These are phyloP conservation scores for Vigna angularis DNA, from an alignment of 306 rosid genomes.

Conservation along the genomic window DNA sequence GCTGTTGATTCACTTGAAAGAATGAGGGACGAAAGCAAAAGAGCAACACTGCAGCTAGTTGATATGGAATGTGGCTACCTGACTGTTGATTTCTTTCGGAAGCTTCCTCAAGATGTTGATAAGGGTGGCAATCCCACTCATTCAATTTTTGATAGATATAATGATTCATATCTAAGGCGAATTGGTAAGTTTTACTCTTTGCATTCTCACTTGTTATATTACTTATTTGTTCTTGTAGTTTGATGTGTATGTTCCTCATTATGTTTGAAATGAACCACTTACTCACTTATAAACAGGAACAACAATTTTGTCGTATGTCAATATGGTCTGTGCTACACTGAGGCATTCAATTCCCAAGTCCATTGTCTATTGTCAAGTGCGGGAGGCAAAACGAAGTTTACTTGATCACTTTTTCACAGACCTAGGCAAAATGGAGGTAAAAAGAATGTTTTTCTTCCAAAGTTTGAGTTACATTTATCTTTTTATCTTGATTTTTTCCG, in stretches of 20 bases:
- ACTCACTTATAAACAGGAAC: constrained; percentile 61
- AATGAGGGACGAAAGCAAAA: constrained; percentile 95
- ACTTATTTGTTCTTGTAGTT: constrained; percentile 35
- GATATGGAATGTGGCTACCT: constrained; percentile 94
- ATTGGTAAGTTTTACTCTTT: constrained; percentile 60
- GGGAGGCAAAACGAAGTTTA: constrained; percentile 89
- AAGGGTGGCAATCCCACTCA: constrained; percentile 99
- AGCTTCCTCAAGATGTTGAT: constrained; percentile 94
- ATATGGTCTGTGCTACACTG: constrained; percentile 81
- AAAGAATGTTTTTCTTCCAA: neutral
- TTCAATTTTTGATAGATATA: constrained; percentile 93
- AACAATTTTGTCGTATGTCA: constrained; percentile 85
- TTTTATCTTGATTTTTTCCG: neutral
- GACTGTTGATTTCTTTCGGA: constrained; percentile 93
- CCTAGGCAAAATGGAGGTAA: constrained; percentile 86
- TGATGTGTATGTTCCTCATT: neutral
- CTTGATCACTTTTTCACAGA: constrained; percentile 89
- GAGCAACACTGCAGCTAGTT: constrained; percentile 83
- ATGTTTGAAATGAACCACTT: constrained; percentile 12
- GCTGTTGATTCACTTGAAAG: constrained; percentile 81
- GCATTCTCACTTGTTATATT: constrained; percentile 13
- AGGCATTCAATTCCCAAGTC: constrained; percentile 94
- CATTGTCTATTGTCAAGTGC: constrained; percentile 90
- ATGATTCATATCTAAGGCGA: constrained; percentile 86
- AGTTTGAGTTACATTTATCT: neutral